Evolutionary conservation across 768 basidiomycete species (phyloP), one percentile per base, ranked within the genome.

Genomic region (Grammothele lineata): DNA sequence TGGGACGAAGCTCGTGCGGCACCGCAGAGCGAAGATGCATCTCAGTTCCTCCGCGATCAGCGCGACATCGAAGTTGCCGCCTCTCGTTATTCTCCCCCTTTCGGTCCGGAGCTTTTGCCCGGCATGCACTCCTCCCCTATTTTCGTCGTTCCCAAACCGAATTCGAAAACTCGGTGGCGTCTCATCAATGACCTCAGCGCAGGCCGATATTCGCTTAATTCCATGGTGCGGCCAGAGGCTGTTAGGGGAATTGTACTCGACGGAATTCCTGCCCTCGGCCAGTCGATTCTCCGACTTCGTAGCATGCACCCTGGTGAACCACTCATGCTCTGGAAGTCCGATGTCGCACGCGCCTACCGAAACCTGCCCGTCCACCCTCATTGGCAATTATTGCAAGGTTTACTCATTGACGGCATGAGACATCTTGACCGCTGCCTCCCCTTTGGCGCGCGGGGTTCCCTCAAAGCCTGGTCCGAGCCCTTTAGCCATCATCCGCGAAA

Each of bases 71-170:
- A 57, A 10, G 18, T 24, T 0, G 21, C 37, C 0, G 21, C 26
- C 1, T 47, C 52, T 3, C 54, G 61, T 4, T 65, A 46, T 36
- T 63, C 62, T 1, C 30, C 8, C 0, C 22, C 64, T 1, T 74
- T 75, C 54, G 62, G 64, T 1, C 22, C 43, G 3, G 50, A 68
- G 2, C 62, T 73, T 0, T 56, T 72, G 0, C 73, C 69, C 0
- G 73, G 73, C 0, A 77, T 78, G 74, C 65, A 68, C 35, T 58
- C 54, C 22, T 62, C 65, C 37, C 76, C 72, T 0, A 54, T 74
- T 0, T 54, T 66, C 30, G 65, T 63, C 0, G 66, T 77, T 0
- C 73, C 71, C 0, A 72, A 72, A 27, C 49, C 51, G 0, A 34
- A 53, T 6, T 60, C 69, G 0, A 54, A 55, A 17, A 70, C n/a